Base-by-base conservation (phyloP, 2,329 filamentous ascomycete species). In the Aspergillus cejpii region DNA sequence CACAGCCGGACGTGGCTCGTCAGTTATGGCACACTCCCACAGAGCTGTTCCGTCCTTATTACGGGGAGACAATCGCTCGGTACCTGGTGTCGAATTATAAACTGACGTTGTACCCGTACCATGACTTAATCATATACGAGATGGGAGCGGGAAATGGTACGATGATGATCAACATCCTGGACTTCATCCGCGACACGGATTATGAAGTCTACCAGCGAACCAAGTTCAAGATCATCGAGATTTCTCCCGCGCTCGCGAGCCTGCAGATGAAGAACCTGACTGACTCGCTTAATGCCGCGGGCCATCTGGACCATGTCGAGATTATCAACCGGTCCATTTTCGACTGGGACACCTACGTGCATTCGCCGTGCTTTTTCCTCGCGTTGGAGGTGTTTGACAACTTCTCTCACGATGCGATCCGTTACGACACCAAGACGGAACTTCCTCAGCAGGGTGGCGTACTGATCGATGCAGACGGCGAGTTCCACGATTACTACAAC, bases 21-120 rank as follows among this genome's bases (percentile, higher is more conserved):
- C 92, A 98, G 71, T 76, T 98, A 37, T 98, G 92, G 92, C 94
- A 98, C 67, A 98, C 92, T 10, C 92, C 94, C 0, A 98, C 92
- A 0, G 92, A 98, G 72, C 80, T 98, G 15, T 98, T 98, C 72
- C 81, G 87, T 24, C 92, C 94, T 0, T 94, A 91, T 69, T 98
- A 98, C 65, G 94, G 91, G 62, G 90, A 98, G 74, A 87, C 92
- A 26, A 87, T 98, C 55, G 92, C 91, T n/a, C 84, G 91, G 15
- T 96, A 97, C 66, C 80, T 98, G 36, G 83, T 97, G 55, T 84
- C 87, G 55, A 96, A 98, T 72, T 98, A 98, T 77, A 89, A 92
- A 64, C 80, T 96, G 64, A 87, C 87, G 36, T 80, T 88, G 44
- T 97, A 92, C 65, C 92, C 92, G 2, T 96, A 97, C 73, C 84